Evolutionary conservation across 805 yeast genomes (phyloP), one percentile per base, ranked within the genome.

Genomic region (Zygosaccharomyces pseudorouxii): DNA sequence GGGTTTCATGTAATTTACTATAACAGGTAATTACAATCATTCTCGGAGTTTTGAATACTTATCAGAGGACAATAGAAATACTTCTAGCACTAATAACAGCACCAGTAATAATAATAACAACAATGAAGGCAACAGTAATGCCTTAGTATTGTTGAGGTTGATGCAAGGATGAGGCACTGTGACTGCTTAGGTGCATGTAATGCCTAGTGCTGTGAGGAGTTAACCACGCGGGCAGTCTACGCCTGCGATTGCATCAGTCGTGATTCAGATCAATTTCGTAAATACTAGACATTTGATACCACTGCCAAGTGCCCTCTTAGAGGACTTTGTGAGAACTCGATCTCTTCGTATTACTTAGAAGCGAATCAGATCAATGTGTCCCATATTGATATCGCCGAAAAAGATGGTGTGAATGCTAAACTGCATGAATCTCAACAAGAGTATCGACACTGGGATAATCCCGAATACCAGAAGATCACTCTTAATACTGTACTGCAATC

Each of bases 1-100:
- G 37, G 37, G 53, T 57, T 56, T 55, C 60, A 56, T 56, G 60
- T 58, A 53, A 45, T 47, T 56, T 46, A 36, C 63, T 56, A 12
- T 33, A 51, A 49, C 40, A 20, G 59, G 63, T 46, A 53, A 56
- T 51, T 54, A 55, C 57, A 56, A 51, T 51, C 10, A 33, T 14
- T 33, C 19, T 33, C 37, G 37, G 37, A 33, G 37, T 33, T 33
- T 33, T 33, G 37, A 33, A 33, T 8, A 16, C 20, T 33, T 19
- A 8, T 42, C 20, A 33, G 22, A 22, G n/a, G 16, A 33, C 46
- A 20, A 20, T 27, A 35, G 18, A 16, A 16, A 9, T 16, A 33
- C 11, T 20, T 16, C 7, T 8, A 10, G 28, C 9, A 25, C 10
- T 25, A 25, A 5, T 25, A 25, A 25, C 28, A 25, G 11, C 2